Percentiles rank a stretch among this genome's conserved stretches.
phyloP scores from a whole-genome alignment of 192 early-diverging fungal genomes.

The Lunasporangiospora selenospora region DNA sequence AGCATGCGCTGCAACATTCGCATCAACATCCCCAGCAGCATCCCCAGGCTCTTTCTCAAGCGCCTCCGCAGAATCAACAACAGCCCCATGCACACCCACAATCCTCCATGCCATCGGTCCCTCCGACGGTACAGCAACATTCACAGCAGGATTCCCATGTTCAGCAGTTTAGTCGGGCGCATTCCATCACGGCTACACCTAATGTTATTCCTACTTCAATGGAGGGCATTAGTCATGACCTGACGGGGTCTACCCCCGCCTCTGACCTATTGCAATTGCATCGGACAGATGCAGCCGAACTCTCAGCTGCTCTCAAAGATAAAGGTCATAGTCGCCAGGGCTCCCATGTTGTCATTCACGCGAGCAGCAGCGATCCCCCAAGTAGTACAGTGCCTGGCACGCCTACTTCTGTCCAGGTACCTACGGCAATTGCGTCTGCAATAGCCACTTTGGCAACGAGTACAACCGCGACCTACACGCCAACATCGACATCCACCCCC shows the following conservation, averaged over 20 bases:
- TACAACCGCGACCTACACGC: background rate
- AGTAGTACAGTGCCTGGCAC: background rate
- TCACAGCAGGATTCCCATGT: background rate
- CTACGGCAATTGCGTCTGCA: conserved; percentile 20
- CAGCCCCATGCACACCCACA: background rate
- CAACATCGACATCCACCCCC: conserved; percentile 1
- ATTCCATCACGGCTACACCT: background rate
- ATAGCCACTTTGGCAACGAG: background rate
- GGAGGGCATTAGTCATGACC: conserved; percentile 12
- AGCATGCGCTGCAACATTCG: background rate
- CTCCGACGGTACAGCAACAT: background rate
- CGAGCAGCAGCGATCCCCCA: background rate
- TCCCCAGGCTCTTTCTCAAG: conserved; percentile 3
- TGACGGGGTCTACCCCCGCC: conserved; percentile 1
- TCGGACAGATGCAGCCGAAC: conserved; percentile 3
- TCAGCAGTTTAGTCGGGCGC: conserved; percentile 8
- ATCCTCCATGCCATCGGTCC: too few species aligned
- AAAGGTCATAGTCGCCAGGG: conserved; percentile 29
- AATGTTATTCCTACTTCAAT: too few species aligned
- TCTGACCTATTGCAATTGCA: conserved; percentile 27
- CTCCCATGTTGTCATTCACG: conserved; percentile 7
- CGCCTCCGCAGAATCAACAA: background rate
- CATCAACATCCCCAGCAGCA: conserved; percentile 10
- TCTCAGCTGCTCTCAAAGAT: background rate
- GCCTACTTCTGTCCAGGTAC: background rate